Evolutionary conservation across 176 grass and related monocot species (phyloP).

Genomic region (Triticum urartu): DNA sequence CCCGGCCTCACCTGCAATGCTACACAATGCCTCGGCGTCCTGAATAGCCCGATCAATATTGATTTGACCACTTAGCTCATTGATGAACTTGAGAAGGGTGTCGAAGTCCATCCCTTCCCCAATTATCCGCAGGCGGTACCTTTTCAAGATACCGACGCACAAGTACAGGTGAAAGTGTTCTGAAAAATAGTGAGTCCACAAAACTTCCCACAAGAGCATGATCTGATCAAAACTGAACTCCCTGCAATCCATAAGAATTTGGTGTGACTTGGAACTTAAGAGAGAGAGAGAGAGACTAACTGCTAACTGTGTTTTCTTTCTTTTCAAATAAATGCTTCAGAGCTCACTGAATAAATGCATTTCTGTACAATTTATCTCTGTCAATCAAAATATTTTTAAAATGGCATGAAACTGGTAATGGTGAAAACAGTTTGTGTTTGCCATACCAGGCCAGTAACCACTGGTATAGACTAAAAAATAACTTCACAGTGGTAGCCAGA

Average conservation of each 20-base stretch:
- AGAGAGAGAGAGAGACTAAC: neutral
- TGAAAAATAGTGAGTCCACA: conserved; percentile 87
- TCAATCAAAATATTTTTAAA: neutral
- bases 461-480: neutral
- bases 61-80: conserved; percentile 82
- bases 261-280: neutral
- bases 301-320: neutral
- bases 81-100: conserved; percentile 98
- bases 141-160: conserved; percentile 86
- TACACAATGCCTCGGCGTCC: conserved; percentile 79
- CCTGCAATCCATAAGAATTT: conserved; percentile 38
- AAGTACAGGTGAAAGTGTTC: conserved; percentile 98
- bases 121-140: conserved; percentile 65
- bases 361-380: neutral
- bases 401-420: conserved; percentile 1
- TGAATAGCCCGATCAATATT: conserved; percentile 71
- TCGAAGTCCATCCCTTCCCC: conserved; percentile 96
- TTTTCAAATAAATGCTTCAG: neutral
- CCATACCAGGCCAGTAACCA: neutral
- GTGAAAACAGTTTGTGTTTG: neutral
- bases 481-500: neutral
- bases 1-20: conserved; percentile 60
- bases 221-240: conserved; percentile 79
- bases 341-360: neutral
- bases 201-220: conserved; percentile 90